Conservation (phyloP, 768 basidiomycete species). For the Russula vinacea region DNA sequence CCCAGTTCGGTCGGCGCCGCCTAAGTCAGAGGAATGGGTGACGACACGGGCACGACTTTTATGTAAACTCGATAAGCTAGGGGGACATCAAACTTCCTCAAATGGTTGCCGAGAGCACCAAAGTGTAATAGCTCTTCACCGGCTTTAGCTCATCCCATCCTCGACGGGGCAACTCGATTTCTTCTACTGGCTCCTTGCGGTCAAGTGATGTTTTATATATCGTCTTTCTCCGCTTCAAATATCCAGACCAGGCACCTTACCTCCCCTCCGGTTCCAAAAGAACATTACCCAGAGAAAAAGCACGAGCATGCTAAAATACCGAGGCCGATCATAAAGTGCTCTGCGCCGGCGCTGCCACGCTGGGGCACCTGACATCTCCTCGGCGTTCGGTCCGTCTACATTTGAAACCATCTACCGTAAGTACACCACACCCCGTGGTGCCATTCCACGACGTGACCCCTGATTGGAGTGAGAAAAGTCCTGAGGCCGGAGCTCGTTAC, state of each 20-base stretch:
- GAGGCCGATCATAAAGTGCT: constrained; percentile 10
- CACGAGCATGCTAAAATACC: constrained; percentile 1
- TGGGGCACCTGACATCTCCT: background rate
- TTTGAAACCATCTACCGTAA: background rate
- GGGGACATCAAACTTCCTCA: constrained; percentile 13
- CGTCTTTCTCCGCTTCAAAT: background rate
- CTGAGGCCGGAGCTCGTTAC: background rate
- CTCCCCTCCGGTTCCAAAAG: background rate
- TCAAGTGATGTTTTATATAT: background rate
- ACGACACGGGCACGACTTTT: constrained; percentile 7
- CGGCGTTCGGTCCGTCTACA: constrained; percentile 7
- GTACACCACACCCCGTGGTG: background rate
- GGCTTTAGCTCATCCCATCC: background rate
- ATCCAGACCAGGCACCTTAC: constrained; percentile 14
- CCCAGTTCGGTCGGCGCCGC: background rate
- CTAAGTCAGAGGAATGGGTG: background rate
- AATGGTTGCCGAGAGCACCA: background rate
- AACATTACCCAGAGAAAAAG: background rate
- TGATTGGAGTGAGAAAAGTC: background rate
- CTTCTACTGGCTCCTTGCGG: background rate
- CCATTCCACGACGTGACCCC: background rate
- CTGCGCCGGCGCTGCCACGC: background rate
- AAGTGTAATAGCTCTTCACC: background rate
- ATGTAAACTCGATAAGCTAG: constrained; percentile 11
- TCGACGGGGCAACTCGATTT: background rate